Percentiles rank a stretch among this genome's conserved stretches.
Conservation (phyloP, 495 filamentous ascomycete genomes). For the Aspergillus coremiiformis region DNA sequence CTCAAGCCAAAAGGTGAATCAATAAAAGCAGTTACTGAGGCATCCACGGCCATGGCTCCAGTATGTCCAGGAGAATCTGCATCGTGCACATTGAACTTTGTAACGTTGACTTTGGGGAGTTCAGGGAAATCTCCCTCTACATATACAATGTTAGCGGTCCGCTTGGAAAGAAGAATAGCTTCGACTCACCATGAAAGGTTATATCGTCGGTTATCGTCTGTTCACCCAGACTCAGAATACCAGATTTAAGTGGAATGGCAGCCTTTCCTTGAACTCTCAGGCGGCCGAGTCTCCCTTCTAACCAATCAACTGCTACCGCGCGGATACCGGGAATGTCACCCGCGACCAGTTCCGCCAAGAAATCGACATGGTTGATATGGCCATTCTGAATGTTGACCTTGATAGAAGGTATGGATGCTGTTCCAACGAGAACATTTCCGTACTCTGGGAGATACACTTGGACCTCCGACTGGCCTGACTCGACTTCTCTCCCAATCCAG, state of each 20-base stretch:
- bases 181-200: conserved; percentile 71
- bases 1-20: conserved; percentile 65
- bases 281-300: conserved; percentile 64
- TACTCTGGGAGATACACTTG: conserved; percentile 81
- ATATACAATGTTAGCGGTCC: conserved; percentile 13
- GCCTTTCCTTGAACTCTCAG: conserved; percentile 65
- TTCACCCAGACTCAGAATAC: conserved; percentile 65
- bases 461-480: conserved; percentile 60
- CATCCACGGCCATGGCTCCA: conserved; percentile 69
- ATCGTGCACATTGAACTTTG: conserved; percentile 68
- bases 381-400: conserved; percentile 69
- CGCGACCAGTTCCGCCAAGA: conserved; percentile 65
- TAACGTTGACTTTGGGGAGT: conserved; percentile 71
- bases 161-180: conserved; percentile 11
- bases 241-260: conserved; percentile 63
- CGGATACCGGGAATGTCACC: conserved; percentile 73
- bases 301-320: conserved; percentile 77
- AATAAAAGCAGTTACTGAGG: conserved; percentile 59
- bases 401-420: conserved; percentile 64
- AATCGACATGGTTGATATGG: conserved; percentile 65
- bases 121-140: conserved; percentile 59
- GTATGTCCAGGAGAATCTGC: conserved; percentile 38
- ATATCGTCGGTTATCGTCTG: conserved; percentile 64
- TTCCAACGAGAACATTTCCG: conserved; percentile 67
- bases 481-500: conserved; percentile 69